These are phyloP conservation scores for Flueggea neowawraea DNA, from an alignment of 441 rosid species.

Conservation along the genomic window DNA sequence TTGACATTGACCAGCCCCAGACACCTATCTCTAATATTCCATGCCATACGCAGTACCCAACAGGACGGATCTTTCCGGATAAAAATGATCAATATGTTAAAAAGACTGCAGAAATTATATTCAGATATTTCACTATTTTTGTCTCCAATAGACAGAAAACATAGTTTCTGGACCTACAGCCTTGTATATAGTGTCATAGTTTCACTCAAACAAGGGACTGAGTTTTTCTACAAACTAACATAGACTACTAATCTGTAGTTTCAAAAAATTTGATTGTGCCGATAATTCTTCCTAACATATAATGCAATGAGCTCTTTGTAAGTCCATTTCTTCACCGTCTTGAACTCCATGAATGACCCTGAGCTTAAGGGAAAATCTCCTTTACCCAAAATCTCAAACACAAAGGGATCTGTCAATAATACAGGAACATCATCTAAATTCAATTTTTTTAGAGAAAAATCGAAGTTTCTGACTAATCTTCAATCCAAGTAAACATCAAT, in stretches of 20 bases:
- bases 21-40: too few species aligned
- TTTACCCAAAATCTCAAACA: conserved; percentile 71
- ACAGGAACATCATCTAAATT: conserved; percentile 43
- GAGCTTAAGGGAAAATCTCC: conserved; percentile 73
- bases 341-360: conserved; percentile 70
- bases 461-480: conserved; percentile 55
- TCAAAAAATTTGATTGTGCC: conserved; percentile 77
- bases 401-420: conserved; percentile 49
- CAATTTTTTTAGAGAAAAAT: conserved; percentile 54
- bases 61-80: too few species aligned
- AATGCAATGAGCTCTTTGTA: conserved; percentile 49
- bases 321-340: conserved; percentile 44
- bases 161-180: too few species aligned
- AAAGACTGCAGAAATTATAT: too few species aligned
- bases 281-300: conserved; percentile 51
- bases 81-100: too few species aligned
- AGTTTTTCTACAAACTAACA: neutral
- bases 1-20: too few species aligned
- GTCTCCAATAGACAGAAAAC: too few species aligned
- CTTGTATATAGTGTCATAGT: too few species aligned
- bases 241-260: conserved; percentile 37
- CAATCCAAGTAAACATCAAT: conserved; percentile 75
- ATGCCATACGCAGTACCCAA: too few species aligned
- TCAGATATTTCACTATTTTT: too few species aligned
- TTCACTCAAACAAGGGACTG: too few species aligned